Evolutionary conservation across 2,329 filamentous ascomycete species (phyloP), one percentile per base, ranked within the genome.

Genomic region (Clarireedia homoeocarpa): DNA sequence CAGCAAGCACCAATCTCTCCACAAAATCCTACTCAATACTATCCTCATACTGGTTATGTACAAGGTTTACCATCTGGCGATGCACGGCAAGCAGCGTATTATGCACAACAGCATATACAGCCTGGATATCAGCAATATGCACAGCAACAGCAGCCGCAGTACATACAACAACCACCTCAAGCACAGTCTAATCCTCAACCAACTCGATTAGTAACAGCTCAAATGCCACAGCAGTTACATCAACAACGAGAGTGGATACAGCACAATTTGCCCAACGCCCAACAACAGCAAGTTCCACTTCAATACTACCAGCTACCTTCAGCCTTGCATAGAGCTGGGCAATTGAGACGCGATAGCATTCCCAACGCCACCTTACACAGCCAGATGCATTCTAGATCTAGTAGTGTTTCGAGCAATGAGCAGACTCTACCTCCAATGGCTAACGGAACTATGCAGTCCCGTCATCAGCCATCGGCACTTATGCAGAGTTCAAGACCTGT

Each of bases 111-210:
- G 42, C 20, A 45, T 45, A 45, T 45, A 12, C 17, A 15, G 14
- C 9, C 38, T 14, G 38, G 14, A 5, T 40, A 58, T 6, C 36
- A 47, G 10, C 55, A 62, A 30, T 48, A 59, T 27, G 7, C 50
- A 17, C 58, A 57, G 15, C 60, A 61, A 15, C 55, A 59, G 26
- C 56, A 62, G 24, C 53, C 58, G 24, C 58, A 56, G 38, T 40
- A 40, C 44, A 30, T 51, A 46, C 54, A 53, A 40, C 51, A 56
- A 48, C 15, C 47, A 45, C 42, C 6, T 20, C 7, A 59, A 46
- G 26, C 48, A 23, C 54, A 55, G 34, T 6, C 24, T 27, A 30
- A 26, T 39, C 48, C 48, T 20, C 58, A 47, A 26, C 53, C 61
- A 9, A n/a, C 23, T 47, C 49, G 48, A 30, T 51, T 53, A 14